phyloP scores from a whole-genome alignment of 2,329 filamentous ascomycete species.

The Arthrobotrys pseudoclavata region DNA sequence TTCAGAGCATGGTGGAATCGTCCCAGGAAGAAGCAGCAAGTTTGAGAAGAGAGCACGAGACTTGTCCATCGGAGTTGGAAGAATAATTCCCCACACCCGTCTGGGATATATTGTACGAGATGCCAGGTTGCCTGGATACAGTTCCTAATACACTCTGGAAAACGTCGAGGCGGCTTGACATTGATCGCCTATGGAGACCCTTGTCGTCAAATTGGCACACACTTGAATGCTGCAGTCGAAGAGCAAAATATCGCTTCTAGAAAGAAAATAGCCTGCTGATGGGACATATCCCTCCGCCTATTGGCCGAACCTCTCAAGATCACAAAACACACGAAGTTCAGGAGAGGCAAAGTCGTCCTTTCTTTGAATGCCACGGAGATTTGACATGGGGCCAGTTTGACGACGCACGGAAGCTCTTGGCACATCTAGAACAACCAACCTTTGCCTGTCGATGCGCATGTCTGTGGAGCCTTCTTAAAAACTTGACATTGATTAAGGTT shows the following conservation, averaged over 20 bases:
- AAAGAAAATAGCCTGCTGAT: constrained; percentile 25
- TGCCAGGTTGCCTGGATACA: constrained; percentile 42
- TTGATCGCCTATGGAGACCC: constrained; percentile 56
- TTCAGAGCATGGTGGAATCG: constrained; percentile 52
- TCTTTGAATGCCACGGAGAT: constrained; percentile 36
- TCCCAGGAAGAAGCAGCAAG: constrained; percentile 29
- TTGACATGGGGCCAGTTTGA: constrained; percentile 45
- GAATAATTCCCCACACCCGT: constrained; percentile 61
- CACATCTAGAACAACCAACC: constrained; percentile 59
- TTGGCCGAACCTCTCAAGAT: constrained; percentile 11
- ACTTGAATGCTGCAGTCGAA: constrained; percentile 26
- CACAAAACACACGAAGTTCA: constrained; percentile 9
- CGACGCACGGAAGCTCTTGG: constrained; percentile 60
- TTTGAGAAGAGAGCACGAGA: constrained; percentile 57
- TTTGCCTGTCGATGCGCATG: constrained; percentile 8
- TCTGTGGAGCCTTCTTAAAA: constrained; percentile 28
- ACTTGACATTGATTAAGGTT: constrained; percentile 34
- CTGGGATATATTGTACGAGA: constrained; percentile 59
- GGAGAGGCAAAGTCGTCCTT: constrained; percentile 17
- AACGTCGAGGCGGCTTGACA: constrained; percentile 36
- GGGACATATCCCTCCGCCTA: constrained; percentile 12
- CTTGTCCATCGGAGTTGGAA: constrained; percentile 60
- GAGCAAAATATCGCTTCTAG: constrained; percentile 31
- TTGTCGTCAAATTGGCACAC: constrained; percentile 57
- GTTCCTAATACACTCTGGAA: constrained; percentile 39